These are phyloP conservation scores for Pythium rhizo-oryzae DNA, from an alignment of 352 stramenopile species.

Conservation along the genomic window DNA sequence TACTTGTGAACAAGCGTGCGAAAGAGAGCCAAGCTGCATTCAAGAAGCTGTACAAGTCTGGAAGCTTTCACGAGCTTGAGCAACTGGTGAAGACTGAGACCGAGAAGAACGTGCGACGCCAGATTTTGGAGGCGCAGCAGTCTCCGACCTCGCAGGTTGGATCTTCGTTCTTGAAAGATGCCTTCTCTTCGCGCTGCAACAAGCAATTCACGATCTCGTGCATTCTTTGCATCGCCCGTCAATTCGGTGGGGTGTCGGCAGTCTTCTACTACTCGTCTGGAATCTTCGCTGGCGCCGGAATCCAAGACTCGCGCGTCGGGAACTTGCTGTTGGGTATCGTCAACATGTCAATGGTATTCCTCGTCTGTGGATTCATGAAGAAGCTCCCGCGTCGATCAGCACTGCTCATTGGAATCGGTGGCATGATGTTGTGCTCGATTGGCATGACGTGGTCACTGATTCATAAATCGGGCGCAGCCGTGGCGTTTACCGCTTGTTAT, in stretches of 20 bases:
- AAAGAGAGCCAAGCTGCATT: conserved; percentile 36
- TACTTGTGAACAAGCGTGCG: conserved; percentile 30
- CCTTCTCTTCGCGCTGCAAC: conserved; percentile 34
- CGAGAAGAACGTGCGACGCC: conserved; percentile 30
- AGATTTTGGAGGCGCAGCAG: conserved; percentile 25
- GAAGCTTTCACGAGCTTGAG: conserved; percentile 40
- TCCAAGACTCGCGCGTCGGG: conserved; percentile 39
- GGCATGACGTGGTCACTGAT: conserved; percentile 40
- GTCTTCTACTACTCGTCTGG: conserved; percentile 52
- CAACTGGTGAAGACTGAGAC: conserved; percentile 31
- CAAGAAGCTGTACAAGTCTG: conserved; percentile 36
- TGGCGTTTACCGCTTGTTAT: conserved; percentile 38
- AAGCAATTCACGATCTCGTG: conserved; percentile 42
- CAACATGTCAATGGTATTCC: conserved; percentile 33
- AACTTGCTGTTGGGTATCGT: conserved; percentile 38
- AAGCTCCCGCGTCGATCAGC: conserved; percentile 33
- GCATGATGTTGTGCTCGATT: conserved; percentile 40
- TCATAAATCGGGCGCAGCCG: conserved; percentile 28
- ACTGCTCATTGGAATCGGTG: conserved; percentile 35
- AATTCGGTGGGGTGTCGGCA: conserved; percentile 41
- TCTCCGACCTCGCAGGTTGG: conserved; percentile 18
- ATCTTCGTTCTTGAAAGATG: conserved; percentile 32
- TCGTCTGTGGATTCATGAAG: conserved; percentile 36
- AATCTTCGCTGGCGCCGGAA: conserved; percentile 42
- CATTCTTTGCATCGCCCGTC: conserved; percentile 38